phyloP scores from a whole-genome alignment of 176 grass and related monocot species.

The Rhynchospora tenuis region DNA sequence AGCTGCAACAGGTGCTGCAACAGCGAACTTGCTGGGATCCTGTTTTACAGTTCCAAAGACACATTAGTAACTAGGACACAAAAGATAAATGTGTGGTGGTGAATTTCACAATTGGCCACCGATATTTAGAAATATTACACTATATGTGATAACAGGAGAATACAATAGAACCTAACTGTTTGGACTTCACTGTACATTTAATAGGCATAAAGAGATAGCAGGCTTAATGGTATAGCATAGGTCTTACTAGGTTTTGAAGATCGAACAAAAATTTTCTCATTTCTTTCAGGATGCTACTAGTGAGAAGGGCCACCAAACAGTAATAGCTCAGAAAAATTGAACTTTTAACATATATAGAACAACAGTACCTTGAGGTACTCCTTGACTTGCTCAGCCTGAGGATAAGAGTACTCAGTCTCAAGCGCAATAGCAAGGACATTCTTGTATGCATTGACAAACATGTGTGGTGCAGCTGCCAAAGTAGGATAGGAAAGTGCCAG shows the following conservation, averaged over 20 bases:
- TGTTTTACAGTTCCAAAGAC: constrained; percentile 5
- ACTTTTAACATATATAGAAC: not conserved
- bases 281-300: not conserved
- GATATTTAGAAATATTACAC: not conserved
- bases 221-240: not conserved
- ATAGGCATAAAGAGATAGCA: no score
- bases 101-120: not conserved
- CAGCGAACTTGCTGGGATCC: constrained; percentile 76
- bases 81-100: not conserved
- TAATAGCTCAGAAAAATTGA: not conserved
- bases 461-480: constrained; percentile 64
- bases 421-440: constrained; percentile 79
- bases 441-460: constrained; percentile 88
- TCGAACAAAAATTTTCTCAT: not conserved
- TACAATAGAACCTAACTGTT: not conserved
- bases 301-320: not conserved
- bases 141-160: not conserved
- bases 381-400: constrained; percentile 73
- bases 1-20: constrained; percentile 33
- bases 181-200: no score
- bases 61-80: not conserved
- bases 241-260: not conserved
- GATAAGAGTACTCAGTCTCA: constrained; percentile 72
- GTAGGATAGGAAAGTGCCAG: constrained; percentile 70
- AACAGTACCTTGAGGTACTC: constrained; percentile 70